A percentile compares a stretch with the other conserved stretches of the same genome.
These are phyloP conservation scores for Pezicula neosporulosa DNA, from an alignment of 2,329 filamentous ascomycete genomes.

Conservation along the genomic window DNA sequence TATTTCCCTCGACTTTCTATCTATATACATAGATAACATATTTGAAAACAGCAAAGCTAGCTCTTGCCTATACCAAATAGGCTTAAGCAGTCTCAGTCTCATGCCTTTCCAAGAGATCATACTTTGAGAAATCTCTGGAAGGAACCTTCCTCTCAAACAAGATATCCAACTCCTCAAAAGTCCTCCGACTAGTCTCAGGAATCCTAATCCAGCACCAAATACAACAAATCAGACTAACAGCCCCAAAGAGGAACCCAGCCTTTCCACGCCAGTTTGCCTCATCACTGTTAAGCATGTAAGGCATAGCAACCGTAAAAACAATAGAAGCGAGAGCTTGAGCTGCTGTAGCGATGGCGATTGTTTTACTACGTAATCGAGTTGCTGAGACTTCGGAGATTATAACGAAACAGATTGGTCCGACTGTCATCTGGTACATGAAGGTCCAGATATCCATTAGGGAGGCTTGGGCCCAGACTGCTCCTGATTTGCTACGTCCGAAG, in stretches of 20 bases:
- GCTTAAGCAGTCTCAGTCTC: not conserved
- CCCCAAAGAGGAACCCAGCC: constrained; percentile 40
- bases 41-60: too few relatives aligned
- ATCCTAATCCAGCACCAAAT: constrained; percentile 34
- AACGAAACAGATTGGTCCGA: constrained; percentile 32
- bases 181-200: constrained; percentile 37
- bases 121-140: constrained; percentile 22
- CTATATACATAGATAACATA: too few relatives aligned
- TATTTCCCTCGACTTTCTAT: too few relatives aligned
- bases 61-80: too few relatives aligned
- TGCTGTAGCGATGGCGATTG: constrained; percentile 25
- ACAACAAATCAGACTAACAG: constrained; percentile 32
- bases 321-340: constrained; percentile 31
- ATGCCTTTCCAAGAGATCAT: constrained; percentile 6
- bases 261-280: constrained; percentile 46
- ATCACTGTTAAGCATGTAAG: constrained; percentile 40
- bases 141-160: constrained; percentile 34
- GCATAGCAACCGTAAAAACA: constrained; percentile 26
- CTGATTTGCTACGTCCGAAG: constrained; percentile 12
- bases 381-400: constrained; percentile 31
- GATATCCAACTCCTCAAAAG: constrained; percentile 40
- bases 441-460: constrained; percentile 26
- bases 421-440: constrained; percentile 31
- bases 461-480: constrained; percentile 30
- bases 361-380: constrained; percentile 29